These are phyloP conservation scores for Metschnikowia peoriensis DNA, from an alignment of 805 yeast species.

Conservation along the genomic window DNA sequence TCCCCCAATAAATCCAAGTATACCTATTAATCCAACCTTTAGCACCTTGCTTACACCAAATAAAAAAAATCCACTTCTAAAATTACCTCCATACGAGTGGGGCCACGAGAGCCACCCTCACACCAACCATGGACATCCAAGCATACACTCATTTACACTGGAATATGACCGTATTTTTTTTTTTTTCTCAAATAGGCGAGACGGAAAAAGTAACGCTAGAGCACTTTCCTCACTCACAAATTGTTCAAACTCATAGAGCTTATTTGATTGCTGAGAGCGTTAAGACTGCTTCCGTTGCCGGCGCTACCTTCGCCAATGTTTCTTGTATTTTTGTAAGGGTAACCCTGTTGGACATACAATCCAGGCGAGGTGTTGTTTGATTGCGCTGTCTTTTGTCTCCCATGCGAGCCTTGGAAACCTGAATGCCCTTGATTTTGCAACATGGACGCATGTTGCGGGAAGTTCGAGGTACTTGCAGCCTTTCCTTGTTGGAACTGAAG, in stretches of 20 bases:
- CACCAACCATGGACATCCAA: not conserved
- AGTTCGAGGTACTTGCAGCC: slow-evolving; percentile 14
- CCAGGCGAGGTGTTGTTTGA: slow-evolving; percentile 18
- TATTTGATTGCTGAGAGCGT: slow-evolving; percentile 28
- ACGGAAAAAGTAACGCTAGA: not conserved
- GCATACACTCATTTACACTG: not conserved
- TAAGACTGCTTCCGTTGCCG: not conserved
- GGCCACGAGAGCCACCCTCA: not conserved
- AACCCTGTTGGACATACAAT: slow-evolving; percentile 12
- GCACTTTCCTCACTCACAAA: not conserved
- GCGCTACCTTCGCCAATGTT: slow-evolving; percentile 6
- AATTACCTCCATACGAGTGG: not conserved
- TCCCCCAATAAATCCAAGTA: slow-evolving; percentile 3
- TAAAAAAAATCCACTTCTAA: not conserved
- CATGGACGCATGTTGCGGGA: slow-evolving; percentile 24
- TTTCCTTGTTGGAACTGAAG: slow-evolving; percentile 21
- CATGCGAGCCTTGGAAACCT: slow-evolving; percentile 10
- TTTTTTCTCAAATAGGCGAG: not conserved
- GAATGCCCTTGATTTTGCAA: slow-evolving; percentile 16
- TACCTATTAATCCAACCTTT: slow-evolving; percentile 5
- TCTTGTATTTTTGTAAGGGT: slow-evolving; percentile 13
- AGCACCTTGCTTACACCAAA: slow-evolving; percentile 6
- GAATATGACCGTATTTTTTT: not conserved
- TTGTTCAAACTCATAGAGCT: slow-evolving; percentile 24
- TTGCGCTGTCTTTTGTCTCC: slow-evolving; percentile 15